Conservation (phyloP, 495 filamentous ascomycete species). For the Xylaria bambusicola region DNA sequence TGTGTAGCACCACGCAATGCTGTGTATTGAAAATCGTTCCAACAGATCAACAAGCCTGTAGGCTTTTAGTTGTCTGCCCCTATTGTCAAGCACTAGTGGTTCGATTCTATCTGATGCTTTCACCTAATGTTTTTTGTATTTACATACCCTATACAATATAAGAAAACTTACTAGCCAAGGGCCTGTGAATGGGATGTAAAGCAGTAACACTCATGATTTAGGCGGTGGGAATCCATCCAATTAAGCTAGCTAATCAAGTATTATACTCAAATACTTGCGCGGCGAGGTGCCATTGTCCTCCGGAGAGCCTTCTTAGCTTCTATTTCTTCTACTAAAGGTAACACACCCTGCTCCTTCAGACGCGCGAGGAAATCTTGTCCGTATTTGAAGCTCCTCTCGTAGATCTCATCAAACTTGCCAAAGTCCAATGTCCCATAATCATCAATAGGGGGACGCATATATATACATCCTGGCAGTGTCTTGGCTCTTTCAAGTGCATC, state of each 20-base stretch:
- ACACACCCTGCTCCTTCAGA: conserved; percentile 71
- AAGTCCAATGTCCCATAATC: conserved; percentile 94
- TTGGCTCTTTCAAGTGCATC: conserved; percentile 95
- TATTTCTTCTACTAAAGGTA: conserved; percentile 68
- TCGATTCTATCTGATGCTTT: too few relatives aligned
- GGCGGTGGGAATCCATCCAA: background rate
- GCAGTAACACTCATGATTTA: too few relatives aligned
- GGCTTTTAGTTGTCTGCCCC: too few relatives aligned
- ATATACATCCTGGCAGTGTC: conserved; percentile 79
- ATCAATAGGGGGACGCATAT: conserved; percentile 95
- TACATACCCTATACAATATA: too few relatives aligned
- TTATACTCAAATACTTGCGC: conserved; percentile 75
- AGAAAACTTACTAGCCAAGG: too few relatives aligned
- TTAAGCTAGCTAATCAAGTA: background rate
- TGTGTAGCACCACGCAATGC: too few relatives aligned
- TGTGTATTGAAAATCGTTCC: too few relatives aligned
- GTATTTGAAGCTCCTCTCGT: conserved; percentile 81
- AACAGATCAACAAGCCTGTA: too few relatives aligned
- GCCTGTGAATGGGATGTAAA: too few relatives aligned
- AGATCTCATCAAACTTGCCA: conserved; percentile 96
- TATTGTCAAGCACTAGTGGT: too few relatives aligned
- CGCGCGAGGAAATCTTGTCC: conserved; percentile 75
- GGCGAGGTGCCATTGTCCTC: conserved; percentile 88
- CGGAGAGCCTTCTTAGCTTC: conserved; percentile 87
- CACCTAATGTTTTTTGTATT: too few relatives aligned